Evolutionary conservation across 2,329 filamentous ascomycete species (phyloP).

Genomic region (Pseudocercospora fuligena): DNA sequence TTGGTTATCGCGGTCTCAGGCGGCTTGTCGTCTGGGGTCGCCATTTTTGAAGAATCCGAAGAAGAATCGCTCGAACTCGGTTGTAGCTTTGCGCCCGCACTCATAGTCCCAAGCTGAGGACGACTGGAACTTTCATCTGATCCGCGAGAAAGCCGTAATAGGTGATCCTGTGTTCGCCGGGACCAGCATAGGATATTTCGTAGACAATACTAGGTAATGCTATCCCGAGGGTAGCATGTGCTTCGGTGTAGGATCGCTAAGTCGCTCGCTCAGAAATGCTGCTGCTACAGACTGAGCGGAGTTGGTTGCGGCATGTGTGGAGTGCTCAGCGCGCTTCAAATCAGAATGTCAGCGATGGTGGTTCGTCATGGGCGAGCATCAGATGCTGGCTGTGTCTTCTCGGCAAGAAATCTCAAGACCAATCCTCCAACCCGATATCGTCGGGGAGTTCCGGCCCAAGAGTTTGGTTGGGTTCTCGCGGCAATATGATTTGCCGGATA

Average conservation of each 20-base stretch:
- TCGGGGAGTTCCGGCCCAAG: neutral
- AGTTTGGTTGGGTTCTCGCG: neutral
- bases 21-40: neutral
- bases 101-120: constrained; percentile 1
- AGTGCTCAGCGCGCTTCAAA: neutral
- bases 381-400: neutral
- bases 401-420: constrained; percentile 4
- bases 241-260: neutral
- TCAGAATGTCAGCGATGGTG: neutral
- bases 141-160: too few species aligned
- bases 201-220: neutral
- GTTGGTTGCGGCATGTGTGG: neutral
- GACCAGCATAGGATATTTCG: neutral
- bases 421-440: constrained; percentile 2
- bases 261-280: neutral
- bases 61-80: constrained; percentile 1
- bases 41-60: constrained; percentile 7
- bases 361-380: neutral
- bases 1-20: neutral
- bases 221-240: neutral
- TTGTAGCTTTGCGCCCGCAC: constrained; percentile 4
- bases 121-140: constrained; percentile 10
- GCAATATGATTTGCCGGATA: neutral
- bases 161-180: neutral
- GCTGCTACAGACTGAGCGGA: neutral